phyloP scores from a whole-genome alignment of 2,329 filamentous ascomycete genomes.

The Claviceps spartinae region DNA sequence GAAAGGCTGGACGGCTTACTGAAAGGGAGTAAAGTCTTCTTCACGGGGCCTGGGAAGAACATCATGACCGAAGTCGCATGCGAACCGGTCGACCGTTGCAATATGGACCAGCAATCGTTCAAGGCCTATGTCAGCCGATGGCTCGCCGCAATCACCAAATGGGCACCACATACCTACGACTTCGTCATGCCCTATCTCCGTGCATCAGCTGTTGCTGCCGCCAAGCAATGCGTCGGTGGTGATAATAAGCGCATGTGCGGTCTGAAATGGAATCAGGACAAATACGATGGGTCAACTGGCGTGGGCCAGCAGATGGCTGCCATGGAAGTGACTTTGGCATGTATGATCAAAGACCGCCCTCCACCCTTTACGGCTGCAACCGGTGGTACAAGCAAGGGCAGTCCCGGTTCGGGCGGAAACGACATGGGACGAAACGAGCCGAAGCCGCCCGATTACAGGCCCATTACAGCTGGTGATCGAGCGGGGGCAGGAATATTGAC shows the following conservation, averaged over 20 bases:
- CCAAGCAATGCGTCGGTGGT: constrained; percentile 43
- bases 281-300: constrained; percentile 46
- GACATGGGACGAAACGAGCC: constrained; percentile 28
- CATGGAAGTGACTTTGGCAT: constrained; percentile 50
- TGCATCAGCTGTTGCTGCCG: constrained; percentile 43
- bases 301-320: constrained; percentile 61
- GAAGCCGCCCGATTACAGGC: constrained; percentile 11
- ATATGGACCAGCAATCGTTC: constrained; percentile 49
- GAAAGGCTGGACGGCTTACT: constrained; percentile 44
- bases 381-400: constrained; percentile 43
- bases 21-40: constrained; percentile 39
- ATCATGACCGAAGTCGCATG: constrained; percentile 56
- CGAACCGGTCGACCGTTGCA: constrained; percentile 46
- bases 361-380: constrained; percentile 33
- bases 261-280: constrained; percentile 41
- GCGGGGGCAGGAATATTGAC: constrained; percentile 57
- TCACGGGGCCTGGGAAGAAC: constrained; percentile 33
- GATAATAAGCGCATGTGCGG: constrained; percentile 44
- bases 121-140: constrained; percentile 49
- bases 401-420: constrained; percentile 31
- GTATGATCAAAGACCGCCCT: constrained; percentile 34
- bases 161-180: constrained; percentile 44
- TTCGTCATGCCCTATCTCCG: constrained; percentile 39
- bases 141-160: constrained; percentile 48
- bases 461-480: constrained; percentile 43